A percentile compares a stretch with the other conserved stretches of the same genome.
phyloP scores from a whole-genome alignment of 106 monocot species.

The Dendrobium nobile region DNA sequence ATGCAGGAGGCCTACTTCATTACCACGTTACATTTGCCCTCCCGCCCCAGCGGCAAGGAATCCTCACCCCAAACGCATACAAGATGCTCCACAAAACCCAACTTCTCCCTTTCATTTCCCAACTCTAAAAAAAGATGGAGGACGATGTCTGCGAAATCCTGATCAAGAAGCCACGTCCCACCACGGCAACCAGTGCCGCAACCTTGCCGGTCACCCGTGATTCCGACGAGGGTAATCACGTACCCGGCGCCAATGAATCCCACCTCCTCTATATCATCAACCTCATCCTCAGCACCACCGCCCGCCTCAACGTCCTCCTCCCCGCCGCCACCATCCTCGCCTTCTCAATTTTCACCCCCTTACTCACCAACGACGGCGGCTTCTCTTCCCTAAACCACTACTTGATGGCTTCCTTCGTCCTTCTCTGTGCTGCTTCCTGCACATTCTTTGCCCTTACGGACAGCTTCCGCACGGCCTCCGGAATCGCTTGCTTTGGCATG shows the following conservation, averaged over 20 bases:
- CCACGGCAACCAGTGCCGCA: too few relatives aligned
- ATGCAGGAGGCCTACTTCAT: too few relatives aligned
- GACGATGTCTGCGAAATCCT: constrained; percentile 29
- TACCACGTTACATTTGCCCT: too few relatives aligned
- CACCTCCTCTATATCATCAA: constrained; percentile 38
- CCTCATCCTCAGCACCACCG: constrained; percentile 50
- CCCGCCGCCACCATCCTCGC: constrained; percentile 65
- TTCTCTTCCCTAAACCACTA: constrained; percentile 27
- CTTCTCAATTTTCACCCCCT: constrained; percentile 58
- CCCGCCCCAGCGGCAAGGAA: not conserved
- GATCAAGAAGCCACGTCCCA: constrained; percentile 7
- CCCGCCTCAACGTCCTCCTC: constrained; percentile 64
- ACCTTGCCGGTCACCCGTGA: not conserved
- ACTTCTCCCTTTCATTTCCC: not conserved
- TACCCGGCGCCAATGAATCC: constrained; percentile 23
- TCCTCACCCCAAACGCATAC: not conserved
- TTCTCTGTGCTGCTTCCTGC: constrained; percentile 49
- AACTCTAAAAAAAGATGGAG: not conserved
- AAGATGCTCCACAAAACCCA: not conserved
- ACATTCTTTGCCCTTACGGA: constrained; percentile 65
- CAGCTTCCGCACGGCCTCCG: constrained; percentile 42
- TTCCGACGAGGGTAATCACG: constrained; percentile 9
- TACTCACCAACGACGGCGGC: constrained; percentile 51
- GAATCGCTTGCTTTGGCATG: constrained; percentile 37
- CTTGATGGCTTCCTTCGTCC: constrained; percentile 33